Evolutionary conservation across 2,329 filamentous ascomycete species (phyloP).

Genomic region (Cadophora malorum): DNA sequence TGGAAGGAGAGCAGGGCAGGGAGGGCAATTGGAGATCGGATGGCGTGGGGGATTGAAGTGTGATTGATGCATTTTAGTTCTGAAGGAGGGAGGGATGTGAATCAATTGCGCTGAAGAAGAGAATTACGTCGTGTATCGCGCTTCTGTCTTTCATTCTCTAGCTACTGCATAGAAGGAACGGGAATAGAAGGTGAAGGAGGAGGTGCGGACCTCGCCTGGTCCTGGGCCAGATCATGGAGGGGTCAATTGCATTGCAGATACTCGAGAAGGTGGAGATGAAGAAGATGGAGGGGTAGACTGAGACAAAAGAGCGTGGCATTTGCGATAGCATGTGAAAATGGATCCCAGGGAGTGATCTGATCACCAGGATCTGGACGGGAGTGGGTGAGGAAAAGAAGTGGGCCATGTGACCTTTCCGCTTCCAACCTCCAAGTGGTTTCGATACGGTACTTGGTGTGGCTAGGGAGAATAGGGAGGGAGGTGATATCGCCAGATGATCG

Average conservation of each 20-base stretch:
- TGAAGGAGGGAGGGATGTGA: too few relatives aligned
- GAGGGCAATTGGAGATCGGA: neutral
- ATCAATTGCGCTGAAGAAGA: neutral
- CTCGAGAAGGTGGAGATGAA: neutral
- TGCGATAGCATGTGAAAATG: slow-evolving; percentile 12
- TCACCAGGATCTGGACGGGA: neutral
- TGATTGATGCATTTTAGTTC: neutral
- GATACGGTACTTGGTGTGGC: neutral
- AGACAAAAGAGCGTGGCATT: slow-evolving; percentile 1
- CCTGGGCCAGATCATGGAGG: neutral
- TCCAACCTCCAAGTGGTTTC: neutral
- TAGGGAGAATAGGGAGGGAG: too few relatives aligned
- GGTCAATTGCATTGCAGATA: neutral
- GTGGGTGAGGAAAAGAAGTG: neutral
- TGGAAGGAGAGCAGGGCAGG: neutral
- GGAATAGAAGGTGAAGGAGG: too few relatives aligned
- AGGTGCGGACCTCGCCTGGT: neutral
- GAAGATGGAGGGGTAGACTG: neutral
- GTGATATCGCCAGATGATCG: slow-evolving; percentile 5
- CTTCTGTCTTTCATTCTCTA: neutral
- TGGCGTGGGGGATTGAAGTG: neutral
- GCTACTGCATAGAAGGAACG: neutral
- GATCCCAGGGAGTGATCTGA: neutral
- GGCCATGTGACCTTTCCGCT: slow-evolving; percentile 4
- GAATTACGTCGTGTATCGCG: neutral